These are phyloP conservation scores for Penicillium macrosclerotiorum DNA, from an alignment of 495 filamentous ascomycete species.

Conservation along the genomic window DNA sequence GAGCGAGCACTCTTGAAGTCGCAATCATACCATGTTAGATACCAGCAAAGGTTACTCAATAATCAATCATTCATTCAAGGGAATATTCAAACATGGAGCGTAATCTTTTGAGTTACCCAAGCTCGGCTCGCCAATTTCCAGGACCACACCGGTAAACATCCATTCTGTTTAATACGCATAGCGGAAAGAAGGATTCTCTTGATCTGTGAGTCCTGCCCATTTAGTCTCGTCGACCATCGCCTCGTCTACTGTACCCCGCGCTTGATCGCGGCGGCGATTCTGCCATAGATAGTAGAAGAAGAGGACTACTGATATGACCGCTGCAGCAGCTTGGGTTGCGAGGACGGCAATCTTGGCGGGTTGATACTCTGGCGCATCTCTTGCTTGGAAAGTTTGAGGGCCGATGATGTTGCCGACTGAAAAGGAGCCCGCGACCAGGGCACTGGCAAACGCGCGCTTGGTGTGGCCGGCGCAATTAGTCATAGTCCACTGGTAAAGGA, in stretches of 20 bases:
- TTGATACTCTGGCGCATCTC: conserved; percentile 57
- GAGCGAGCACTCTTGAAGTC: no score
- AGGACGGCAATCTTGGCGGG: conserved; percentile 63
- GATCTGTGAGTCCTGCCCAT: conserved; percentile 45
- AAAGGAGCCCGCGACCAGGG: conserved; percentile 58
- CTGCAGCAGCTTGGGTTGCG: conserved; percentile 44
- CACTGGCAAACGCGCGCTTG: conserved; percentile 52
- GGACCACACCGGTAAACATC: no score
- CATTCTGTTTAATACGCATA: conserved; percentile 41
- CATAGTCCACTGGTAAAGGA: conserved; percentile 49
- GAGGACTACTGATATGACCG: conserved; percentile 36
- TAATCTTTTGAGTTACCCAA: no score
- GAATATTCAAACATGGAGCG: no score
- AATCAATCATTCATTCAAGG: no score
- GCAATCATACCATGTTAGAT: no score
- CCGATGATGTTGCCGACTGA: conserved; percentile 66
- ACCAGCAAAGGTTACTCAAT: no score
- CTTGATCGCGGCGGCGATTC: conserved; percentile 38
- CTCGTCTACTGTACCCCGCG: conserved; percentile 17
- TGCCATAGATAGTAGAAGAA: conserved; percentile 45
- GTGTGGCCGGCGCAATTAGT: conserved; percentile 50
- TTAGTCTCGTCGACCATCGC: conserved; percentile 22
- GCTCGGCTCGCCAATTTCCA: no score
- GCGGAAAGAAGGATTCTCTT: conserved; percentile 38
- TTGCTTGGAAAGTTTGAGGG: conserved; percentile 60